phyloP scores from a whole-genome alignment of 2,329 filamentous ascomycete genomes.

The Bertia moriformis region DNA sequence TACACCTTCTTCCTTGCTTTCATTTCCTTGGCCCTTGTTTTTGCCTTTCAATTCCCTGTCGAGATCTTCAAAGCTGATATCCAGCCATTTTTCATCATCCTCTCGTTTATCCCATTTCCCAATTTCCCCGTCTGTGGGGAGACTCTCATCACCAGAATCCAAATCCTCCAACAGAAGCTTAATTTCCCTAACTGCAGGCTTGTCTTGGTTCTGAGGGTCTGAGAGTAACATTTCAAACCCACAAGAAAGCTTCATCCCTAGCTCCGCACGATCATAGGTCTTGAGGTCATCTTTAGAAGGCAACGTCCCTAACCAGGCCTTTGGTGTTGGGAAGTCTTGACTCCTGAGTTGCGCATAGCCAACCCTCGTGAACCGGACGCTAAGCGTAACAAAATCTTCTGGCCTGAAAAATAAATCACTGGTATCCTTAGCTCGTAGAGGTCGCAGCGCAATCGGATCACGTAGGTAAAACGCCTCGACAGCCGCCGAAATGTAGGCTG shows the following conservation, averaged over 20 bases:
- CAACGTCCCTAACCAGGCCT: constrained; percentile 21
- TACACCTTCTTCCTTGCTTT: not conserved
- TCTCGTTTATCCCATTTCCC: constrained; percentile 50
- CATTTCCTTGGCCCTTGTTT: constrained; percentile 3
- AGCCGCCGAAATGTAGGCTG: constrained; percentile 65
- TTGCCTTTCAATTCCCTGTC: constrained; percentile 59
- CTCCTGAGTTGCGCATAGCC: constrained; percentile 82
- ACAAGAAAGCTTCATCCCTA: constrained; percentile 79
- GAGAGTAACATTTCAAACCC: constrained; percentile 78
- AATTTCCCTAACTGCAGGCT: constrained; percentile 58
- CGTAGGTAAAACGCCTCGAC: constrained; percentile 86
- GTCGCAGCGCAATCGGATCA: constrained; percentile 41
- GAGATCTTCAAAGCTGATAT: constrained; percentile 82
- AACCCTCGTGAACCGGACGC: constrained; percentile 71
- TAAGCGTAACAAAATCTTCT: constrained; percentile 63
- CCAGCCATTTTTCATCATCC: constrained; percentile 80
- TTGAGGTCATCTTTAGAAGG: not conserved
- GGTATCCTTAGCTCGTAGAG: constrained; percentile 38
- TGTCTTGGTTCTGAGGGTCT: constrained; percentile 54
- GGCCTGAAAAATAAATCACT: constrained; percentile 47
- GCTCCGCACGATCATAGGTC: constrained; percentile 32
- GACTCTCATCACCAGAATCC: constrained; percentile 50
- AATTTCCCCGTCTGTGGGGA: constrained; percentile 68
- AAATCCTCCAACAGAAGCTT: constrained; percentile 64
- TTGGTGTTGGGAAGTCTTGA: constrained; percentile 62